Base-by-base conservation (phyloP, 1,139 yeast species). In the Geotrichum cucujoidarum region DNA sequence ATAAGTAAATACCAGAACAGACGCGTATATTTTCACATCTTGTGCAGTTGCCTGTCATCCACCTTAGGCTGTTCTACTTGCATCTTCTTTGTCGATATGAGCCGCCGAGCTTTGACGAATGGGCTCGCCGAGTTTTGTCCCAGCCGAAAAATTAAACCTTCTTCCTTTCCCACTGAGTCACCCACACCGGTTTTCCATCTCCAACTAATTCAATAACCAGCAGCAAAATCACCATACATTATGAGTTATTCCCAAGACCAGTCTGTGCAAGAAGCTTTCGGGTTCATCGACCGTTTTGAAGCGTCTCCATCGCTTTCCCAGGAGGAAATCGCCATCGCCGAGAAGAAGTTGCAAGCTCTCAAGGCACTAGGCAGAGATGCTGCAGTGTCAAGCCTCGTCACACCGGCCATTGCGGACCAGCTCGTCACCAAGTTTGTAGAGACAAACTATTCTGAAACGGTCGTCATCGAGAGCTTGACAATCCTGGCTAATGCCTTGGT, bases 401-500 rank as follows among this genome's bases (percentile, higher is more conserved):
- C 46, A 11, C 21, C 31, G 6, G 29, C 24, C 5, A 36, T 38
- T 31, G 20, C 37, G 13, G 21, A 37, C 29, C n/a, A 20, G 10
- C 36, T 47, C 16, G 34, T 42, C 17, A 14, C 14, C 34, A 39
- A 42, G 18, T 47, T 41, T 42, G 35, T 47, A 8, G 17, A 42
- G 2, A 25, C 20, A 10, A 29, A 40, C 25, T 27, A 34, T n/a
- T 42, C 47, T 1, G 30, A 44, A 17, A 21, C 29, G 22, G 42
- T 52, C 11, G 34, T 47, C 18, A 36, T 37, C 17, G 60, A 57
- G 37, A 51, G 54, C 2, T 53, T 56, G 35, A 57, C 62, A 1
- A 54, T 58, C 5, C 43, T 58, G n/a, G 61, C 62, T 21, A 59
- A 59, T 42, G 59, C 55, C 2, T 43, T 59, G 30, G 48, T 58